Evolutionary conservation across 139 green algal species (phyloP).

Genomic region (Marvania coccoides): DNA sequence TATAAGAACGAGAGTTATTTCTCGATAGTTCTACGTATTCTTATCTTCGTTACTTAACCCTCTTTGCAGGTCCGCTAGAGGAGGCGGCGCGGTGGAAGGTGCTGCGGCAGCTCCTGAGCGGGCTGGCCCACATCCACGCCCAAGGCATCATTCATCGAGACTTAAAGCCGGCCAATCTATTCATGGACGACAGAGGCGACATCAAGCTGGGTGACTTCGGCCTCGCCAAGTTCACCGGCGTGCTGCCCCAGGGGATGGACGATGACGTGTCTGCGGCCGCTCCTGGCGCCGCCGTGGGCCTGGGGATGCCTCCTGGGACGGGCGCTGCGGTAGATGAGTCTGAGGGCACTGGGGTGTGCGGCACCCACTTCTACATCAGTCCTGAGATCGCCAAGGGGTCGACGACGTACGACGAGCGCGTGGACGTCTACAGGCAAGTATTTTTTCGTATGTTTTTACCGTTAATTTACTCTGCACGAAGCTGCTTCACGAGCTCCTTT

Average conservation of each 20-base stretch:
- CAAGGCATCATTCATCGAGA: constrained; percentile 78
- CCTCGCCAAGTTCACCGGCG: constrained; percentile 51
- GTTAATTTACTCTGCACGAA: no score
- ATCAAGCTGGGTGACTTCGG: constrained; percentile 87
- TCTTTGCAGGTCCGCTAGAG: constrained; percentile 28
- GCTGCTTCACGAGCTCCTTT: no score
- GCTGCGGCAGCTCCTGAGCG: constrained; percentile 69
- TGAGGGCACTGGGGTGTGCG: constrained; percentile 59
- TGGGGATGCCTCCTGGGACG: not conserved
- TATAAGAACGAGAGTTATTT: no score
- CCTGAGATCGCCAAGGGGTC: constrained; percentile 68
- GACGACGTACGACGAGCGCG: constrained; percentile 69
- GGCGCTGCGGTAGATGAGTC: not conserved
- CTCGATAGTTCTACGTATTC: no score
- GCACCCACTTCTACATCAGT: constrained; percentile 78
- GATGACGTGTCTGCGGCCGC: not conserved
- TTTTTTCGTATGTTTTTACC: no score
- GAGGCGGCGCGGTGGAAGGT: constrained; percentile 67
- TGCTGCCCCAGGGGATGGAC: not conserved
- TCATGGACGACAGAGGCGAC: constrained; percentile 64
- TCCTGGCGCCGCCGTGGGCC: not conserved
- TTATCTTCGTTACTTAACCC: no score
- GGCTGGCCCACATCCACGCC: constrained; percentile 66
- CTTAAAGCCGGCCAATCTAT: constrained; percentile 77
- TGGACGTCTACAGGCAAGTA: constrained; percentile 21